These are phyloP conservation scores for Debaryomyces castellii DNA, from an alignment of 805 yeast genomes.

Conservation along the genomic window DNA sequence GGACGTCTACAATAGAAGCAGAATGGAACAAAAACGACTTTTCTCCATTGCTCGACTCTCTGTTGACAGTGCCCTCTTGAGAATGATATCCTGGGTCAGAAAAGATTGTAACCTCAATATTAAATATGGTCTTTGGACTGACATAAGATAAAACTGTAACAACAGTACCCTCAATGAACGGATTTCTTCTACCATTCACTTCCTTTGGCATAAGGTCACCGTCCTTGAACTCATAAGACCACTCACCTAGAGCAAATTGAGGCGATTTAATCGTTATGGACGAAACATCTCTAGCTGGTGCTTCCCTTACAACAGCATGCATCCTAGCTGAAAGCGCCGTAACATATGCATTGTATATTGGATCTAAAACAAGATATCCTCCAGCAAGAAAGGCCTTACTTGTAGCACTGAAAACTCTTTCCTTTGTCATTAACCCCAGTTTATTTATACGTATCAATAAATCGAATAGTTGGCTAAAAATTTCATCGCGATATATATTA, in stretches of 20 bases:
- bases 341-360: conserved; percentile 70
- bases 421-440: conserved; percentile 6
- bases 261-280: conserved; percentile 61
- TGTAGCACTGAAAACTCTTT: conserved; percentile 79
- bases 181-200: conserved; percentile 48
- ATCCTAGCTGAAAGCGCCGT: conserved; percentile 88
- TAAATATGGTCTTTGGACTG: conserved; percentile 26
- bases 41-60: conserved; percentile 32
- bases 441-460: not conserved
- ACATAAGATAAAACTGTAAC: conserved; percentile 55
- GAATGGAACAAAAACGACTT: conserved; percentile 60
- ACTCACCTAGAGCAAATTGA: conserved; percentile 69
- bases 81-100: conserved; percentile 93
- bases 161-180: conserved; percentile 71
- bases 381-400: conserved; percentile 95
- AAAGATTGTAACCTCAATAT: conserved; percentile 57
- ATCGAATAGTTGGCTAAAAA: not conserved
- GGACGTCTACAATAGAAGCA: conserved; percentile 61
- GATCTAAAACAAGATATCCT: conserved; percentile 88
- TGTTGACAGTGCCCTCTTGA: conserved; percentile 46
- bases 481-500: not conserved
- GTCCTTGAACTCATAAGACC: conserved; percentile 49
- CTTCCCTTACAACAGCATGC: conserved; percentile 61
- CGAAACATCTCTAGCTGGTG: conserved; percentile 1
- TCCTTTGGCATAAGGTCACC: conserved; percentile 21